phyloP scores from a whole-genome alignment of 192 early-diverging fungal species.

The Lobosporangium transversale region DNA sequence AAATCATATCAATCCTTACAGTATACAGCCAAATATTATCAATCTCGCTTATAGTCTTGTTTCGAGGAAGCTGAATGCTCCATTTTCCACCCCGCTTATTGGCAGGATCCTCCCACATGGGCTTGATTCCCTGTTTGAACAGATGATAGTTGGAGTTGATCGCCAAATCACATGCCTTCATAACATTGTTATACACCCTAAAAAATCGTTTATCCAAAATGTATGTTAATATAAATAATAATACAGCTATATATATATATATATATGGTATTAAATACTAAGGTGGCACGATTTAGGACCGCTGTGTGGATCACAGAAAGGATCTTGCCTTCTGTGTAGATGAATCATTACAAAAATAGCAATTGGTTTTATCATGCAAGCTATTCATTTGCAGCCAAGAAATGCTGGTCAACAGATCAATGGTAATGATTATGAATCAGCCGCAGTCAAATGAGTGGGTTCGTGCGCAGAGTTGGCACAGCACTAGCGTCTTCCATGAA shows the following conservation, averaged over 20 bases:
- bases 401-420: too few species aligned
- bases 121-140: slow-evolving; percentile 93
- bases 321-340: too few species aligned
- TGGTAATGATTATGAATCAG: slow-evolving; percentile 18
- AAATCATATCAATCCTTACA: too few species aligned
- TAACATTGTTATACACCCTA: slow-evolving; percentile 87
- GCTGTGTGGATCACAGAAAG: too few species aligned
- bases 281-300: too few species aligned
- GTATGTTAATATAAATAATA: too few species aligned
- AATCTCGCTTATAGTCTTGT: slow-evolving; percentile 76
- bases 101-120: slow-evolving; percentile 93
- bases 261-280: too few species aligned
- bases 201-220: too few species aligned
- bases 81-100: slow-evolving; percentile 96
- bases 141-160: slow-evolving; percentile 92
- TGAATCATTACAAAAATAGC: too few species aligned
- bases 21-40: slow-evolving; percentile 90
- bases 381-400: too few species aligned
- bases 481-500: not conserved
- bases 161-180: slow-evolving; percentile 75
- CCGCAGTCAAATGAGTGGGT: slow-evolving; percentile 20
- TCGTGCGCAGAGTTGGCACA: not conserved
- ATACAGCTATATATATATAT: too few species aligned
- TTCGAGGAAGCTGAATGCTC: slow-evolving; percentile 78
- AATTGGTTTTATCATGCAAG: too few species aligned